phyloP scores from a whole-genome alignment of 1,139 yeast genomes.

The Candida pseudoviswanathii region DNA sequence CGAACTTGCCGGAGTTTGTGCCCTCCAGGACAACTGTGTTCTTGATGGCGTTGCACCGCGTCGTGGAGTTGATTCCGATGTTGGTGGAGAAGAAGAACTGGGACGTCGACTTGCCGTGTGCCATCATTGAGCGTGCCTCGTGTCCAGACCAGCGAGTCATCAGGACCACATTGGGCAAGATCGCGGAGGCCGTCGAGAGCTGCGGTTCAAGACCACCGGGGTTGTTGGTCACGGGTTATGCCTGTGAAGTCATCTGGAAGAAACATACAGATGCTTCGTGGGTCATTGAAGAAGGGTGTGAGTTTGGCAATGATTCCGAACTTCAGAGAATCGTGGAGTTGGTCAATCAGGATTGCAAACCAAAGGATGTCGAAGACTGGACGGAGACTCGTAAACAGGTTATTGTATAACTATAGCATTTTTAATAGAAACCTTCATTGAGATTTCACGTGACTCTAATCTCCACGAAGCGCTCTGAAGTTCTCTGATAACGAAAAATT shows the following conservation, averaged over 20 bases:
- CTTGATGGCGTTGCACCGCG: slow-evolving; percentile 87
- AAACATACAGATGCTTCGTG: slow-evolving; percentile 25
- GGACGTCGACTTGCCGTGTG: slow-evolving; percentile 75
- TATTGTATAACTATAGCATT: not conserved
- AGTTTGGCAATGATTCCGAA: slow-evolving; percentile 9
- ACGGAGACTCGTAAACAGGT: not conserved
- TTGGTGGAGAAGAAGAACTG: slow-evolving; percentile 58
- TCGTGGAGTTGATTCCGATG: slow-evolving; percentile 64
- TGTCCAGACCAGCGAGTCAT: slow-evolving; percentile 92
- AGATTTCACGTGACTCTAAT: not conserved
- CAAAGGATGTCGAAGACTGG: not conserved
- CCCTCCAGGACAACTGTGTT: slow-evolving; percentile 79
- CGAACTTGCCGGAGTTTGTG: slow-evolving; percentile 75
- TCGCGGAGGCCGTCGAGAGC: slow-evolving; percentile 74
- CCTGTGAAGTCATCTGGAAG: slow-evolving; percentile 62
- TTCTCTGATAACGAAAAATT: not conserved
- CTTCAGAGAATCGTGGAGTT: slow-evolving; percentile 6
- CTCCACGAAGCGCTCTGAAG: not conserved
- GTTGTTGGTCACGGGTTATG: slow-evolving; percentile 75
- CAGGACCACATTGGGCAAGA: slow-evolving; percentile 65
- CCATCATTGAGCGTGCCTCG: slow-evolving; percentile 87
- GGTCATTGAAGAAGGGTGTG: slow-evolving; percentile 62
- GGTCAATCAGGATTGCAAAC: slow-evolving; percentile 3
- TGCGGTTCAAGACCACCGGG: slow-evolving; percentile 96
- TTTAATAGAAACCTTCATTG: not conserved